Evolutionary conservation across 192 early-diverging fungal genomes (phyloP).

Genomic region (Backusella circina): DNA sequence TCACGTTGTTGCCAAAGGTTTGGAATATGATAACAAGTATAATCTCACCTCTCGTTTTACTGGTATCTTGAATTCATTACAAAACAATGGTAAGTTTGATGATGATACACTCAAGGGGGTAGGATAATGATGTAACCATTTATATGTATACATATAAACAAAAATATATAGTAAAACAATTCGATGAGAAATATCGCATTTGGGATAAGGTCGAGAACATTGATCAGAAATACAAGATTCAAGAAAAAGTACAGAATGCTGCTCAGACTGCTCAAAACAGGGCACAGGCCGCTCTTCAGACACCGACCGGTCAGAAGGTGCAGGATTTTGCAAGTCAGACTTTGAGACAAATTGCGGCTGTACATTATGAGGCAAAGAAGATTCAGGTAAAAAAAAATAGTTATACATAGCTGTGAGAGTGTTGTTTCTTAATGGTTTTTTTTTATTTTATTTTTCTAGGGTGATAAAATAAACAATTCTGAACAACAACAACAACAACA

Average conservation of each 20-base stretch:
- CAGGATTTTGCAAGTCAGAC: constrained; percentile 42
- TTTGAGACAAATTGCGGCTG: constrained; percentile 45
- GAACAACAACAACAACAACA: neutral
- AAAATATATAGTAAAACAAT: constrained; percentile 20
- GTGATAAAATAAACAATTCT: neutral
- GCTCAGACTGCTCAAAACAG: constrained; percentile 40
- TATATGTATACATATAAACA: neutral
- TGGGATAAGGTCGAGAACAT: constrained; percentile 46
- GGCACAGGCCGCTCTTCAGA: constrained; percentile 40
- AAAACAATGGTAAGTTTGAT: constrained; percentile 10
- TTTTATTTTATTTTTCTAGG: neutral
- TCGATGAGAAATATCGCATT: constrained; percentile 55
- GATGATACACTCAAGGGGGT: neutral
- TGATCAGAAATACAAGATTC: constrained; percentile 52
- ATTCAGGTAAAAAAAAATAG: constrained; percentile 35
- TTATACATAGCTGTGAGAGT: neutral
- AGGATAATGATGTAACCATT: neutral
- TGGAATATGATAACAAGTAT: constrained; percentile 65
- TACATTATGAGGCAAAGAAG: constrained; percentile 53
- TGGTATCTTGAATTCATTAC: constrained; percentile 22
- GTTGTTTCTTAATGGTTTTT: neutral
- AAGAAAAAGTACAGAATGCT: constrained; percentile 48
- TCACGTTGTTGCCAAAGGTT: constrained; percentile 59
- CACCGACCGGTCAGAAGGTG: constrained; percentile 52
- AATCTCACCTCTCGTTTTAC: constrained; percentile 44